Conservation (phyloP, 2,329 filamentous ascomycete species). For the Trichoderma sp. region DNA sequence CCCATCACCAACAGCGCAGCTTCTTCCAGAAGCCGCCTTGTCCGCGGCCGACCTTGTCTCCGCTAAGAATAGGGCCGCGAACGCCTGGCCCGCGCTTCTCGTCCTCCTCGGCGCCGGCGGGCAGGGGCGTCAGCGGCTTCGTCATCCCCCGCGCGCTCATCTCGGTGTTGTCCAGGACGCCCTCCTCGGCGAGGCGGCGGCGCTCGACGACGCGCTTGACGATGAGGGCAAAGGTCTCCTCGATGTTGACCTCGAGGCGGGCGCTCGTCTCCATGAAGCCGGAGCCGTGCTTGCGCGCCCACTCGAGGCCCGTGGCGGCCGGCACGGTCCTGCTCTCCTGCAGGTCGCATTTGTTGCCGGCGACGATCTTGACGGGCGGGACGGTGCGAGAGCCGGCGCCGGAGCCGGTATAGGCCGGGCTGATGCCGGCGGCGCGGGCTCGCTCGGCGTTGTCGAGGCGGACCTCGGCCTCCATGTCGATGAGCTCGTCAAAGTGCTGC, state of each 20-base stretch:
- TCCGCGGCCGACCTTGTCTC: constrained; percentile 43
- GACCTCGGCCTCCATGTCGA: constrained; percentile 77
- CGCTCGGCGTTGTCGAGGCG: constrained; percentile 59
- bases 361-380: constrained; percentile 76
- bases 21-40: constrained; percentile 53
- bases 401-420: constrained; percentile 28
- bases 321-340: constrained; percentile 65
- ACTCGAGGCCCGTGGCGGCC: constrained; percentile 70
- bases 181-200: constrained; percentile 49
- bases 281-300: constrained; percentile 68
- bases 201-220: constrained; percentile 60
- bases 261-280: constrained; percentile 91
- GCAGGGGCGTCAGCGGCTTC: constrained; percentile 55
- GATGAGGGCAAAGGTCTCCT: constrained; percentile 78
- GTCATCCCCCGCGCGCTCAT: constrained; percentile 54
- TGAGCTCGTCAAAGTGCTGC: constrained; percentile 76
- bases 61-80: constrained; percentile 42
- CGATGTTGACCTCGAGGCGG: constrained; percentile 79
- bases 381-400: constrained; percentile 49
- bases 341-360: constrained; percentile 83
- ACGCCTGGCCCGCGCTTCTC: constrained; percentile 48
- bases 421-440: constrained; percentile 44
- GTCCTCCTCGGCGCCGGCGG: constrained; percentile 31
- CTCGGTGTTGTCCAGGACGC: constrained; percentile 39
- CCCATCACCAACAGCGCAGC: constrained; percentile 53